phyloP scores from a whole-genome alignment of 2,329 filamentous ascomycete genomes.

The Botryosphaeria dothidea region DNA sequence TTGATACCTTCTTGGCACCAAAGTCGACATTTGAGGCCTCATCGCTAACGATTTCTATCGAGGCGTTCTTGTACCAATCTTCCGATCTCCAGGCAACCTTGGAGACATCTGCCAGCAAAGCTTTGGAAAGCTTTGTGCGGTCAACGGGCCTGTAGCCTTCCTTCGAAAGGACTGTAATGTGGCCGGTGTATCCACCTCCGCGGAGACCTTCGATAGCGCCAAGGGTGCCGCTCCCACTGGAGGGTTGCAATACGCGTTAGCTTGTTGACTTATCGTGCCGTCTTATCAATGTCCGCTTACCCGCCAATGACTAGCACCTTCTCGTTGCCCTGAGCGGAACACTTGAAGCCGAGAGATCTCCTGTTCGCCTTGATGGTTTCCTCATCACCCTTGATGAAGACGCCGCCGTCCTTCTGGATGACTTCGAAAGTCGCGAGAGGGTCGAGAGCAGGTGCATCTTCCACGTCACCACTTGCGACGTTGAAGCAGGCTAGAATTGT shows the following conservation, averaged over 20 bases:
- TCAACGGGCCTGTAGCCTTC: conserved; percentile 90
- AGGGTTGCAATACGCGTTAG: neutral
- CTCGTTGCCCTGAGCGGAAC: conserved; percentile 58
- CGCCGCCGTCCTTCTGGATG: conserved; percentile 74
- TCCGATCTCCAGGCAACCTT: conserved; percentile 78
- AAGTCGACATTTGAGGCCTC: conserved; percentile 78
- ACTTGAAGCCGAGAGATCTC: conserved; percentile 72
- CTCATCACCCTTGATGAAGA: conserved; percentile 83
- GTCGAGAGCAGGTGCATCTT: conserved; percentile 90
- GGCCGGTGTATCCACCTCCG: conserved; percentile 75
- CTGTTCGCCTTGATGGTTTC: conserved; percentile 74
- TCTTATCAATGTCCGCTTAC: conserved; percentile 38
- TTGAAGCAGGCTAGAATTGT: conserved; percentile 75
- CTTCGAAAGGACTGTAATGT: conserved; percentile 78
- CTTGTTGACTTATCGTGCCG: neutral
- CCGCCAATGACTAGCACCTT: conserved; percentile 83
- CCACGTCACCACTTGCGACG: conserved; percentile 83
- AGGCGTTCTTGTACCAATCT: conserved; percentile 71
- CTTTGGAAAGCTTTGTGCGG: conserved; percentile 93
- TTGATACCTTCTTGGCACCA: conserved; percentile 68
- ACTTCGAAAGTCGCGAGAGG: conserved; percentile 81
- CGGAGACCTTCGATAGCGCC: conserved; percentile 82
- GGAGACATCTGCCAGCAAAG: conserved; percentile 75
- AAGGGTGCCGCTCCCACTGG: conserved; percentile 75
- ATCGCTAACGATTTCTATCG: conserved; percentile 57